Conservation (phyloP, 1,139 yeast genomes). For the Pichia sp. region DNA sequence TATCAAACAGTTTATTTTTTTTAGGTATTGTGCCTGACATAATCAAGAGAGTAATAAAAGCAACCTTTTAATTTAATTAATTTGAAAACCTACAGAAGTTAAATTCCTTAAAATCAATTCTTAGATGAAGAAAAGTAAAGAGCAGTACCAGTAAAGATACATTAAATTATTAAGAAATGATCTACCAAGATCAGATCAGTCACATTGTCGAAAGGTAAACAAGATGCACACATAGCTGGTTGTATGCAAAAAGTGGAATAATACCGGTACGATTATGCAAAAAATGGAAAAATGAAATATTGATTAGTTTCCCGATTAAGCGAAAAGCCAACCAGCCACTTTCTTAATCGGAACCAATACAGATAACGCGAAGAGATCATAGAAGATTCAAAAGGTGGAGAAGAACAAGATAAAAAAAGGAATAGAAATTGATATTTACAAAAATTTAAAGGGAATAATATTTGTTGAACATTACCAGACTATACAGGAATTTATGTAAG, state of each 20-base stretch:
- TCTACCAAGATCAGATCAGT: not conserved
- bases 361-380: no score
- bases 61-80: no score
- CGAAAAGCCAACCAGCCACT: not conserved
- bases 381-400: not conserved
- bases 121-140: no score
- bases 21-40: not conserved
- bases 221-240: not conserved
- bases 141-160: not conserved
- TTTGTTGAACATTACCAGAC: not conserved
- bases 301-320: not conserved
- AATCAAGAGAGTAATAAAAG: no score
- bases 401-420: not conserved
- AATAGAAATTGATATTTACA: no score
- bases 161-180: not conserved
- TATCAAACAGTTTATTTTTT: not conserved
- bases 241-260: not conserved
- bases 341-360: not conserved
- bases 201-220: not conserved
- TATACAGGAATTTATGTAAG: constrained; percentile 3
- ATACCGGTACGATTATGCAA: no score
- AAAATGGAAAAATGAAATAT: not conserved
- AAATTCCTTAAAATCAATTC: no score
- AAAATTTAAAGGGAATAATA: not conserved
- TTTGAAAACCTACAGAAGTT: no score